Evolutionary conservation across 148 eudicot species (phyloP), one percentile per base, ranked within the genome.

Genomic region (Euryodendron excelsum): DNA sequence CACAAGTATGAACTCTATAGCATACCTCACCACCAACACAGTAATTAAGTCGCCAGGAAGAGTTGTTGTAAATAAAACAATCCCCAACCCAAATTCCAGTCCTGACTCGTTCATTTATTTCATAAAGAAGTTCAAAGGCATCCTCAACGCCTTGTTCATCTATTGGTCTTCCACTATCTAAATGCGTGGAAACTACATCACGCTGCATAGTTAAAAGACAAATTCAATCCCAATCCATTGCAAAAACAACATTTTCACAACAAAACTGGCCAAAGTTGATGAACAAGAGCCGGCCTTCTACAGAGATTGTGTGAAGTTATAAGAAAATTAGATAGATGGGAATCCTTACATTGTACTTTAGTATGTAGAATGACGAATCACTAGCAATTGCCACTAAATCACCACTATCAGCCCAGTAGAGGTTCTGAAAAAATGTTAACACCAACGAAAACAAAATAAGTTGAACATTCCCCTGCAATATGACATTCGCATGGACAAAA

Each of bases 11-110:
- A 20, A 68, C 18, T 18, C 44, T 20, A 15, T 36, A 74, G 64
- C 76, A 78, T 93, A 96, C 99, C 99, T 96, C 99, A 47, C 99
- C 99, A 81, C 99, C 99, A 79, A 96, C 98, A 83, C 99, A 96
- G 70, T 96, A 96, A 83, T 96, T 96, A 55, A 96, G 98, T 72
- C 97, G 88, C 99, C 97, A 93, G 33, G 98, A 93, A 63, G 98
- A 89, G 80, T 93, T 93, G 70, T 88, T 96, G 81, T 96, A 96
- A 79, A 96, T 91, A 78, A 96, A 96, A 75, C 99, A 96, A 81
- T 96, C 99, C 44, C 99, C 99, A 63, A 96, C 99, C 99, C 99
- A 96, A 78, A 96, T 41, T 74, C 99, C 99, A 41, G 98, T 96
- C 81, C 99, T 87, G 53, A 93, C 98, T 77, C 98, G 86, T 84